A percentile compares a stretch with the other conserved stretches of the same genome.
Evolutionary conservation across 2,329 filamentous ascomycete genomes (phyloP).

Genomic region (Paraconiothyrium brasiliense): DNA sequence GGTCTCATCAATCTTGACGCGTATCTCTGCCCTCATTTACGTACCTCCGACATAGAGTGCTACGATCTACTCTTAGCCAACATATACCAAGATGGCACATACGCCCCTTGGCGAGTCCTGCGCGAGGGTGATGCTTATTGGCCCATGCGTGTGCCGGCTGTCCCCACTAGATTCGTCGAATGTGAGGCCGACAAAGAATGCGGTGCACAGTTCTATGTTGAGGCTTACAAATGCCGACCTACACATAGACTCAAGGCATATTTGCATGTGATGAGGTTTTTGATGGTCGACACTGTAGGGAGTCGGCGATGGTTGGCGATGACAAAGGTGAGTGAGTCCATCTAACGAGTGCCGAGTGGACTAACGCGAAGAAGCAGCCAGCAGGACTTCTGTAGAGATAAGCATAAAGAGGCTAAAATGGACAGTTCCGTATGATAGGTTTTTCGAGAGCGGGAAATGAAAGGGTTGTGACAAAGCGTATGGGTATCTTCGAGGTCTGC

Average conservation of each 20-base stretch:
- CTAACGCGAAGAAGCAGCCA: background rate
- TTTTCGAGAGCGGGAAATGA: background rate
- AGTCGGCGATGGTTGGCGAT: background rate
- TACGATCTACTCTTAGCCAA: too few species aligned
- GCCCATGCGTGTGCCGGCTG: background rate
- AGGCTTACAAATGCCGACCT: too few species aligned
- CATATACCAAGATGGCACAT: too few species aligned
- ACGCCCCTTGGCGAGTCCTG: too few species aligned
- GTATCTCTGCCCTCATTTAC: too few species aligned
- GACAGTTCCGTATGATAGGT: background rate
- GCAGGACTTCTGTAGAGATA: background rate
- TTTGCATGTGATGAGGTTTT: too few species aligned
- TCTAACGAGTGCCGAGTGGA: background rate
- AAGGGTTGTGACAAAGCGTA: background rate
- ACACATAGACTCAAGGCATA: too few species aligned
- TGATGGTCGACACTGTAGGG: background rate
- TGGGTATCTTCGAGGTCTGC: background rate
- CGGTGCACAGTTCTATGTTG: too few species aligned
- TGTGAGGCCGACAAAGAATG: background rate
- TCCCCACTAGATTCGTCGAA: background rate
- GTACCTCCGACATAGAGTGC: too few species aligned
- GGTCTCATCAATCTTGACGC: too few species aligned
- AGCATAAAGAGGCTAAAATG: background rate
- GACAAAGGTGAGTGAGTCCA: background rate
- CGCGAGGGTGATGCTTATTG: too few species aligned